Conservation (phyloP, 768 basidiomycete genomes). For the Suillus tomentosus region DNA sequence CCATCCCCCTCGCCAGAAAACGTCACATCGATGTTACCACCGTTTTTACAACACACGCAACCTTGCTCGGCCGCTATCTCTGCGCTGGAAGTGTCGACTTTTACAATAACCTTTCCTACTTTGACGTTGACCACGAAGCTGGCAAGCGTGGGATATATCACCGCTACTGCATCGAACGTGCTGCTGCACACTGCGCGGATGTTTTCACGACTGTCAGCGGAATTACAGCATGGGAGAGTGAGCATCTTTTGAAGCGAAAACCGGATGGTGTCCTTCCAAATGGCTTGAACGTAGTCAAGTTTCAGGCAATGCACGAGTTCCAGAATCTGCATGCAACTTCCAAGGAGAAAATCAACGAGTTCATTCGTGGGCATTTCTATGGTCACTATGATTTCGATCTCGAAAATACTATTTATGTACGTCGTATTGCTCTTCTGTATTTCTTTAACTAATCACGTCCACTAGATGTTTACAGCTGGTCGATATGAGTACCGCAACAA, state of each 20-base stretch:
- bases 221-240: constrained; percentile 96
- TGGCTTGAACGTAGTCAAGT: constrained; percentile 97
- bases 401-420: constrained; percentile 83
- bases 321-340: constrained; percentile 91
- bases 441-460: constrained; percentile 14
- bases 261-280: constrained; percentile 97
- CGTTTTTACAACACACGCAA: constrained; percentile 98
- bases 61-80: constrained; percentile 96
- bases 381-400: constrained; percentile 97
- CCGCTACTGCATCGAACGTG: constrained; percentile 95
- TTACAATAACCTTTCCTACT: constrained; percentile 99
- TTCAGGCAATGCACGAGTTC: constrained; percentile 99
- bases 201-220: constrained; percentile 98
- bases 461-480: constrained; percentile 96
- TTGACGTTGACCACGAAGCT: constrained; percentile 99
- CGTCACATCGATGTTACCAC: constrained; percentile 98
- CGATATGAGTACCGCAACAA: constrained; percentile 99
- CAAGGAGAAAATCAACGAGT: constrained; percentile 99
- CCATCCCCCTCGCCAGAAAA: constrained; percentile 93
- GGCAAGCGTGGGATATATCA: constrained; percentile 99
- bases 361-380: constrained; percentile 97
- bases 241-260: constrained; percentile 96
- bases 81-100: constrained; percentile 99
- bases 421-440: constrained; percentile 24
- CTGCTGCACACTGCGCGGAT: constrained; percentile 92